Evolutionary conservation across 352 stramenopile species (phyloP).

Genomic region (Phytophthora constricta): DNA sequence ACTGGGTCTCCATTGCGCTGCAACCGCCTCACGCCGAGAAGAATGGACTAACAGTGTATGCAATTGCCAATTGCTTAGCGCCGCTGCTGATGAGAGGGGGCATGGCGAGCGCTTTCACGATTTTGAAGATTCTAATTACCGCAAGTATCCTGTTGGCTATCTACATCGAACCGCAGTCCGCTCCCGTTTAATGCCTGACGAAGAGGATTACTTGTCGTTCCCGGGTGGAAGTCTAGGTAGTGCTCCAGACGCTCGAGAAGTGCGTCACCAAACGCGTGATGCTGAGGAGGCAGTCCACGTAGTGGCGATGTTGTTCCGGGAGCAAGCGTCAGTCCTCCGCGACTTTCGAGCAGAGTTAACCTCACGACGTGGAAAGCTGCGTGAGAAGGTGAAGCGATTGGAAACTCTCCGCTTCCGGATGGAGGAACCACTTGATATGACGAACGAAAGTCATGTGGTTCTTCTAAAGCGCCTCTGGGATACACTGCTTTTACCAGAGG

Average conservation of each 20-base stretch:
- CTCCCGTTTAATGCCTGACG: conserved; percentile 57
- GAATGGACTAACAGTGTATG: conserved; percentile 75
- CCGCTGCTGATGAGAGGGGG: conserved; percentile 64
- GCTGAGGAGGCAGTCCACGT: conserved; percentile 74
- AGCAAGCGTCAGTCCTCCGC: conserved; percentile 59
- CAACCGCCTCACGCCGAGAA: conserved; percentile 64
- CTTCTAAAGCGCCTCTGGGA: conserved; percentile 80
- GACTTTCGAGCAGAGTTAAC: conserved; percentile 71
- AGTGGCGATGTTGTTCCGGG: conserved; percentile 64
- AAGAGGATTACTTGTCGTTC: conserved; percentile 50
- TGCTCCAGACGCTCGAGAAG: conserved; percentile 43
- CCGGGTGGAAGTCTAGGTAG: conserved; percentile 40
- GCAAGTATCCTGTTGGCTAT: conserved; percentile 80
- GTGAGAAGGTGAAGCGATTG: conserved; percentile 69
- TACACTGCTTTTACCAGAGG: conserved; percentile 46
- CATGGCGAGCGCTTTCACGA: conserved; percentile 65
- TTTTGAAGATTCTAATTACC: conserved; percentile 68
- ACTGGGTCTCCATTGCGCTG: conserved; percentile 67
- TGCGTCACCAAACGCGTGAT: conserved; percentile 65
- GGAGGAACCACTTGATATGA: conserved; percentile 67
- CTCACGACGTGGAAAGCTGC: conserved; percentile 48
- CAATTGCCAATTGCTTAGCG: conserved; percentile 67
- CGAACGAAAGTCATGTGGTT: conserved; percentile 54
- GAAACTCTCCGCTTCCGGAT: conserved; percentile 79
- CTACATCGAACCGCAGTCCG: conserved; percentile 59